These are phyloP conservation scores for Conticribra guillardii DNA, from an alignment of 108 stramenopile species.

Conservation along the genomic window DNA sequence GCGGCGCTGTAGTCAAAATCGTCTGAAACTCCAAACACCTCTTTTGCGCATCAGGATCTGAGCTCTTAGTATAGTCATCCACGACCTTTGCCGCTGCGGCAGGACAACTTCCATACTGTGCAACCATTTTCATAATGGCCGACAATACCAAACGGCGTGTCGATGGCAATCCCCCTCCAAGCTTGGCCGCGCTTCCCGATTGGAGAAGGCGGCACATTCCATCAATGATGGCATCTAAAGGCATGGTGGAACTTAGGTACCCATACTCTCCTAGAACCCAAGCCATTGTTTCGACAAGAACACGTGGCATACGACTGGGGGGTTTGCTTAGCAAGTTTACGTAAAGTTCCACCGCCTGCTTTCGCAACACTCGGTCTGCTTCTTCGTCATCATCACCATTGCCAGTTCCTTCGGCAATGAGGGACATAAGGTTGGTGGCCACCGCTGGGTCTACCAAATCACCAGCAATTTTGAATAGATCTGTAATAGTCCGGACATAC, in stretches of 20 bases:
- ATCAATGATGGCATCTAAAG: slow-evolving; percentile 75
- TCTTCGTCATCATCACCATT: slow-evolving; percentile 92
- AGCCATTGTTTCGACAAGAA: slow-evolving; percentile 93
- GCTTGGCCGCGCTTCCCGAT: slow-evolving; percentile 38
- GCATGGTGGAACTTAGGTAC: slow-evolving; percentile 71
- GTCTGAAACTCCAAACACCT: slow-evolving; percentile 93
- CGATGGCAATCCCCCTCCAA: slow-evolving; percentile 49
- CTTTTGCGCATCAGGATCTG: slow-evolving; percentile 89
- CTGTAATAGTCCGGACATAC: slow-evolving; percentile 64
- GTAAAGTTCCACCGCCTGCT: slow-evolving; percentile 93
- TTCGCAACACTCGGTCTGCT: slow-evolving; percentile 86
- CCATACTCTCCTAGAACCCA: slow-evolving; percentile 99
- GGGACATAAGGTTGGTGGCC: slow-evolving; percentile 93
- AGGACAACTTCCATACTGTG: slow-evolving; percentile 92
- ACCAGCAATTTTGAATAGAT: slow-evolving; percentile 93
- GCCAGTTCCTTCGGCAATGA: slow-evolving; percentile 97
- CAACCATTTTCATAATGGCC: slow-evolving; percentile 94
- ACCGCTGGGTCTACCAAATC: slow-evolving; percentile 92
- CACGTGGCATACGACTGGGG: slow-evolving; percentile 73
- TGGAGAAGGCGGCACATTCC: slow-evolving; percentile 67
- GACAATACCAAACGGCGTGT: slow-evolving; percentile 88
- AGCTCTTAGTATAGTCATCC: slow-evolving; percentile 86
- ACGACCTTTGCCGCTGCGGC: slow-evolving; percentile 82
- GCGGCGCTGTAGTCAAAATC: slow-evolving; percentile 76
- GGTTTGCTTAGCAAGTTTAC: slow-evolving; percentile 72